Conservation (phyloP, 2,329 filamentous ascomycete genomes). For the Cylindrodendrum hubeiense region DNA sequence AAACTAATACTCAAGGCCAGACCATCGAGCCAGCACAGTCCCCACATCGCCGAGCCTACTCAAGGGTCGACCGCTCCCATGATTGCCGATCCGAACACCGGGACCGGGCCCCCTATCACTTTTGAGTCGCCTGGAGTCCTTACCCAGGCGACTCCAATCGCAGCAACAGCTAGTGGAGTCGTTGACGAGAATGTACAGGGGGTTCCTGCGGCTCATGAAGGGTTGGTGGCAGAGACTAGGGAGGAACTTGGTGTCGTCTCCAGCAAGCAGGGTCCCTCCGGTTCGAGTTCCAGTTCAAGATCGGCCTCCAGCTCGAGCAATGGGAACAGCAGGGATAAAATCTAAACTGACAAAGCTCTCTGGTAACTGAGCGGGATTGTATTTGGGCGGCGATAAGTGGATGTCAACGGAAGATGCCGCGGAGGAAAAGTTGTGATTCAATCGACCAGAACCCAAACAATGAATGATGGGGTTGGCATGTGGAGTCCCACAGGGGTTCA, state of each 20-base stretch:
- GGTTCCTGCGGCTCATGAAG: not conserved
- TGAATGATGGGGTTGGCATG: not conserved
- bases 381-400: not conserved
- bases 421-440: not conserved
- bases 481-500: not conserved
- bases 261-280: not conserved
- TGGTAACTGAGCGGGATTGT: not conserved
- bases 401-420: not conserved
- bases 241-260: not conserved
- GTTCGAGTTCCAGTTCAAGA: not conserved
- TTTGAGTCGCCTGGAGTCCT: not conserved
- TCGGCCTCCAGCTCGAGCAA: not conserved
- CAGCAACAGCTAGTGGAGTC: not conserved
- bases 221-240: not conserved
- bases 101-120: not conserved
- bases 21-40: not conserved
- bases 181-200: not conserved
- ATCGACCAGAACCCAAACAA: slow-evolving; percentile 5
- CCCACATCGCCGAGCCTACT: not conserved
- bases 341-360: not conserved
- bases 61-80: not conserved
- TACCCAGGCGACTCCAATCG: too few relatives aligned
- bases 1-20: slow-evolving; percentile 7
- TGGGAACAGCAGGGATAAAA: not conserved
- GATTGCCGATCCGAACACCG: not conserved